Percentiles rank a stretch among this genome's conserved stretches.
These are phyloP conservation scores for Lecanoromycetidae sp. DNA, from an alignment of 2,329 filamentous ascomycete species.

Conservation along the genomic window DNA sequence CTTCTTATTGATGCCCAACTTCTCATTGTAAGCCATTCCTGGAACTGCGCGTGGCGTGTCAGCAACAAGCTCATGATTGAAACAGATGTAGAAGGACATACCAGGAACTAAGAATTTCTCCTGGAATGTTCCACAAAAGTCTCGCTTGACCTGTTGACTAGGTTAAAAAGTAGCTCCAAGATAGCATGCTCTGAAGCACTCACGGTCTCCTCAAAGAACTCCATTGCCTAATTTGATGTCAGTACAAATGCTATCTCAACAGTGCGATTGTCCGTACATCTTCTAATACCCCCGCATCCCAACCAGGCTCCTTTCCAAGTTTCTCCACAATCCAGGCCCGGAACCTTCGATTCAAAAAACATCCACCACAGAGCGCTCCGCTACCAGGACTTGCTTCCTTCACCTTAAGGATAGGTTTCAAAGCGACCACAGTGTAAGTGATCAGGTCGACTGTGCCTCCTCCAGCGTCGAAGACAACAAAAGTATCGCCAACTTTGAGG, in stretches of 20 bases:
- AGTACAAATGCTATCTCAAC: constrained; percentile 8
- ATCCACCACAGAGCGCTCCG: constrained; percentile 23
- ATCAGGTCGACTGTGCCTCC: constrained; percentile 17
- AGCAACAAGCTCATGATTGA: not conserved
- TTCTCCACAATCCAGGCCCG: constrained; percentile 18
- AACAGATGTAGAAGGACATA: not conserved
- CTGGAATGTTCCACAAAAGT: constrained; percentile 6
- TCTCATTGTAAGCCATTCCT: not conserved
- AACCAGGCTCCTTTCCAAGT: constrained; percentile 20
- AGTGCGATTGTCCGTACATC: constrained; percentile 25
- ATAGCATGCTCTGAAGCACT: not conserved
- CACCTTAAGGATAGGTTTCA: constrained; percentile 19
- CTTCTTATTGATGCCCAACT: constrained; percentile 14
- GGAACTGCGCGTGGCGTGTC: constrained; percentile 9
- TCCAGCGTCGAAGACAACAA: constrained; percentile 13
- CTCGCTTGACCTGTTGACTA: constrained; percentile 6
- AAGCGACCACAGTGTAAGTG: constrained; percentile 21
- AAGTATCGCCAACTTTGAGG: constrained; percentile 6
- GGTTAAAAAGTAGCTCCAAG: not conserved
- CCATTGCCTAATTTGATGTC: constrained; percentile 1
- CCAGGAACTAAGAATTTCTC: constrained; percentile 13
- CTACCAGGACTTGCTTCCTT: constrained; percentile 21
- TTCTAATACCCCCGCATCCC: constrained; percentile 21
- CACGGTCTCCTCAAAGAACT: constrained; percentile 10
- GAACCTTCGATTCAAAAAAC: constrained; percentile 23